phyloP scores from a whole-genome alignment of 805 yeast species.

The Cyberlindnera veronae region DNA sequence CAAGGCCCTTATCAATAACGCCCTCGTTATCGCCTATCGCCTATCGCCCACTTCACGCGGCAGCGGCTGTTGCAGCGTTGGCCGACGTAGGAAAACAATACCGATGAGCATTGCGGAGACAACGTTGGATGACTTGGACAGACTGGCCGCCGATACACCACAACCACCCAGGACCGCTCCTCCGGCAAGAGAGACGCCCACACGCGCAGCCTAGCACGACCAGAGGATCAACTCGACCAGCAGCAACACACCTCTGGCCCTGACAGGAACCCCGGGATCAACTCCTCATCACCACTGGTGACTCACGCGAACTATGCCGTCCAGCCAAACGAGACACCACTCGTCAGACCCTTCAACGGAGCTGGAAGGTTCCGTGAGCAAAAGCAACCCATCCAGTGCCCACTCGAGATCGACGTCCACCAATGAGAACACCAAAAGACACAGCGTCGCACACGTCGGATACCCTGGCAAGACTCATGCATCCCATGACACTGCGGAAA shows the following conservation, averaged over 20 bases:
- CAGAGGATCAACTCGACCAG: no score
- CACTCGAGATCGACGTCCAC: not conserved
- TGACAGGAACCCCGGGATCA: not conserved
- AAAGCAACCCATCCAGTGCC: not conserved
- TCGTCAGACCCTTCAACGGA: not conserved
- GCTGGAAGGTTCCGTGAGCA: not conserved
- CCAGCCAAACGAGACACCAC: not conserved
- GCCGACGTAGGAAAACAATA: no score
- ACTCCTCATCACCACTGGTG: no score
- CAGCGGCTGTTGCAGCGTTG: not conserved
- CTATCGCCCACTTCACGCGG: no score
- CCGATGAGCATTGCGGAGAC: no score
- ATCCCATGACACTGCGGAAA: not conserved
- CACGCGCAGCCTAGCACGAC: no score
- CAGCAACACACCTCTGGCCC: no score
- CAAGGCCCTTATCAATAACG: not conserved
- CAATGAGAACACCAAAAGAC: not conserved
- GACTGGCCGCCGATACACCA: no score
- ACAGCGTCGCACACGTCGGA: not conserved
- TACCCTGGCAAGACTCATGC: not conserved
- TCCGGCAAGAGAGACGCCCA: no score
- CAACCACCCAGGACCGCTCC: no score
- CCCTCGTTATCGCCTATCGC: constrained; percentile 4
- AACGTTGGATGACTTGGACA: no score
- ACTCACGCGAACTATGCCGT: no score